phyloP scores from a whole-genome alignment of 768 basidiomycete species.

The Podaxis sp. region DNA sequence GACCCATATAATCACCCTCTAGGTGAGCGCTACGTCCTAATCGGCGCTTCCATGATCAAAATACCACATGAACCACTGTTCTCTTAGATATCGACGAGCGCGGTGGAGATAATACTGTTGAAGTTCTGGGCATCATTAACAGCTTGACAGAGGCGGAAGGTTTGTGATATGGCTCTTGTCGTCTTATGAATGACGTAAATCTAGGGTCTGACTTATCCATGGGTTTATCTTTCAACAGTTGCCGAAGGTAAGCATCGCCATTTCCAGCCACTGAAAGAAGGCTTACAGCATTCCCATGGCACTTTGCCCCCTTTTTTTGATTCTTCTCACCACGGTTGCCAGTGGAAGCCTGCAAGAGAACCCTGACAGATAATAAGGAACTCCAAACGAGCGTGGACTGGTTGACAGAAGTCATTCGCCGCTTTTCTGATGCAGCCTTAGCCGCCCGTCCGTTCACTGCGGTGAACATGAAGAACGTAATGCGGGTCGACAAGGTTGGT shows the following conservation, averaged over 20 bases:
- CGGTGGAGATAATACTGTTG: constrained; percentile 71
- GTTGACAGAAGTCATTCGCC: constrained; percentile 73
- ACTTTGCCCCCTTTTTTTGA: background rate
- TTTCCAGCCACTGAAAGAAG: background rate
- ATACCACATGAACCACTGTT: constrained; percentile 16
- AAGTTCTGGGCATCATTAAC: constrained; percentile 66
- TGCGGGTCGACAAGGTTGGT: constrained; percentile 65
- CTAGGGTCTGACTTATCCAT: constrained; percentile 21
- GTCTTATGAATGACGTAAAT: constrained; percentile 21
- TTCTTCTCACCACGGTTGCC: constrained; percentile 8
- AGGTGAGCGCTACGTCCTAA: constrained; percentile 28
- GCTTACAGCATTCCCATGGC: constrained; percentile 1
- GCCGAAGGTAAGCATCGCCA: constrained; percentile 48
- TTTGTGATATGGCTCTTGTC: constrained; percentile 35
- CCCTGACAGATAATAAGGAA: constrained; percentile 52
- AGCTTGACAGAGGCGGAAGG: constrained; percentile 68
- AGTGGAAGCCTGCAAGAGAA: constrained; percentile 70
- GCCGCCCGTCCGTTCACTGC: constrained; percentile 55
- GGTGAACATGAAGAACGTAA: constrained; percentile 61
- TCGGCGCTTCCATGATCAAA: constrained; percentile 1
- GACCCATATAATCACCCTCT: constrained; percentile 38
- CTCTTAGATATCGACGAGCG: constrained; percentile 58
- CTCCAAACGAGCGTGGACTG: constrained; percentile 72
- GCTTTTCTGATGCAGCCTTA: constrained; percentile 68
- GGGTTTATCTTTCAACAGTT: constrained; percentile 34